Evolutionary conservation across 1,284 basidiomycete species (phyloP).

Genomic region (Violaceomyces palustris): DNA sequence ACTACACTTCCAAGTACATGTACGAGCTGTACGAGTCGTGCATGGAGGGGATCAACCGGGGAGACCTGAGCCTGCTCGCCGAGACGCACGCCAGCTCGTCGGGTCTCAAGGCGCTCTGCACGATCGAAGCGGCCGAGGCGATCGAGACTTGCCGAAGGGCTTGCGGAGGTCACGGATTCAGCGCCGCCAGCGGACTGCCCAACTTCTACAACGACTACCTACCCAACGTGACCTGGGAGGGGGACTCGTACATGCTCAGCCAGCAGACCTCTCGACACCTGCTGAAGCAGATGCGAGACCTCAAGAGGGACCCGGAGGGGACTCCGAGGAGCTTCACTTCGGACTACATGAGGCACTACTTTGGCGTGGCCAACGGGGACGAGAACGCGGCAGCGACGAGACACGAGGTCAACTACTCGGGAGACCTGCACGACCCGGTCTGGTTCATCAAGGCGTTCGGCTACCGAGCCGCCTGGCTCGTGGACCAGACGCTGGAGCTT

Average conservation of each 20-base stretch:
- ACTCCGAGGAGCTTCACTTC: conserved; percentile 45
- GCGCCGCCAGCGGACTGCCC: conserved; percentile 44
- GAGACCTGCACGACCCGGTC: conserved; percentile 46
- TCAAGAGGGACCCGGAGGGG: conserved; percentile 34
- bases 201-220: conserved; percentile 44
- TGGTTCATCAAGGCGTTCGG: conserved; percentile 53
- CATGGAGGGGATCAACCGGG: conserved; percentile 46
- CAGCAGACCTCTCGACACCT: conserved; percentile 54
- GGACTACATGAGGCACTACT: conserved; percentile 52
- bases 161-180: conserved; percentile 54
- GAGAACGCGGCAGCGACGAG: conserved; percentile 17
- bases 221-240: conserved; percentile 53
- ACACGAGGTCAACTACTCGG: conserved; percentile 24
- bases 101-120: conserved; percentile 52
- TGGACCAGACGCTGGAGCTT: conserved; percentile 51
- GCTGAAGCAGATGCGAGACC: conserved; percentile 50
- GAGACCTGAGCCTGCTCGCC: conserved; percentile 53
- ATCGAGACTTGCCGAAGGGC: conserved; percentile 54
- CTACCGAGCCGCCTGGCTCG: conserved; percentile 53
- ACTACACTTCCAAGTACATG: conserved; percentile 53
- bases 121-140: conserved; percentile 51
- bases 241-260: conserved; percentile 54
- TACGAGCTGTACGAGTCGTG: conserved; percentile 52
- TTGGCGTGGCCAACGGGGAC: conserved; percentile 44
- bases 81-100: conserved; percentile 53